Base-by-base conservation (phyloP, 768 basidiomycete species). In the Tricholoma flavovirens region DNA sequence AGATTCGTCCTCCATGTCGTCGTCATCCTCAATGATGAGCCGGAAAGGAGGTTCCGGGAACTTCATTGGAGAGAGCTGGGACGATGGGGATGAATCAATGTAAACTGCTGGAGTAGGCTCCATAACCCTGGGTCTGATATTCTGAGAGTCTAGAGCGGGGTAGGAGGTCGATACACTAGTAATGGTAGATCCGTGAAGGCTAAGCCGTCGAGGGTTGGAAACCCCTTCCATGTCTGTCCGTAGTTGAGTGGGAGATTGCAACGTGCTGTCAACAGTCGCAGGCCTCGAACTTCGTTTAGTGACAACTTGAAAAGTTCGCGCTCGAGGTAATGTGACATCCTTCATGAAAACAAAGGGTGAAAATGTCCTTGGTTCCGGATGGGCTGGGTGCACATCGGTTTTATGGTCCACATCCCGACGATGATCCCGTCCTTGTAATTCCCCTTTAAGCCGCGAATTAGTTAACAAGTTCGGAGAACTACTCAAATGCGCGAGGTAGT, bases 121-220 rank as follows among this genome's bases (percentile, higher is more conserved):
- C 46, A 26, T 29, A 5, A 26, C 15, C 4, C 5, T n/a, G 7
- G 15, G 5, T n/a, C 24, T 48, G 24, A 15, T 5, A 26, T 15
- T 19, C 22, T 14, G 46, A n/a, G 50, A 30, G 12, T 55, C 57
- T 26, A 29, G 45, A 42, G 33, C 15, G 17, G 55, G 53, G 48
- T 33, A 50, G 38, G 38, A 48, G 5, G 50, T 38, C 11, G 52
- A 55, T 10, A 32, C 9, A 8, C 53, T 6, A 7, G 15, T 29
- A 7, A 15, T 29, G 7, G 57, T 58, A 22, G 53, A n/a, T 5
- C 55, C 53, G 5, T 59, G 55, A 11, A 60, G 38, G 45, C 57
- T 63, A 5, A 56, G 54, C 30, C 61, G 58, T 17, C 49, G 49
- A 26, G 55, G 48, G 29, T 51, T 53, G 3, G 55, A 48, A 43